Conservation (phyloP, 108 stramenopile species). For the Aureococcus anophagefferens region DNA sequence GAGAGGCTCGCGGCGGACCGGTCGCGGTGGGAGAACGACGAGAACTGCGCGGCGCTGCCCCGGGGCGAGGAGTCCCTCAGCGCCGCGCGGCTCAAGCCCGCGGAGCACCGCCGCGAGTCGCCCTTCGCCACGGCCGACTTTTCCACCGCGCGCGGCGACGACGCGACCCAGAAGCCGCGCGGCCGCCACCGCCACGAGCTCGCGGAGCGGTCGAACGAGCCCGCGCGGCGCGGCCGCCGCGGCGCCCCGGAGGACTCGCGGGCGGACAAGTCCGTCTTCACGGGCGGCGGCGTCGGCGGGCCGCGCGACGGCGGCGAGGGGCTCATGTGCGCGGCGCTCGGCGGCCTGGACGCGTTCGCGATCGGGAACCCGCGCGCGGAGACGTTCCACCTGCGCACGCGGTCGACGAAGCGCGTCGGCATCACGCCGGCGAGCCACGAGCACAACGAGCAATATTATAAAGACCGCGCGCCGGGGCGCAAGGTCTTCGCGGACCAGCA, state of each 20-base stretch:
- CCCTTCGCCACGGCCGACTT: neutral
- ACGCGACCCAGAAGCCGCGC: too few relatives aligned
- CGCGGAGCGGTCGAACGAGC: neutral
- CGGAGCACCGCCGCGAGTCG: too few relatives aligned
- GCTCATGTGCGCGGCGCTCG: neutral
- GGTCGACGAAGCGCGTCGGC: conserved; percentile 1
- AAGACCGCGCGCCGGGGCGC: too few relatives aligned
- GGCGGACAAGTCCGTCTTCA: neutral
- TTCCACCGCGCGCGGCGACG: too few relatives aligned
- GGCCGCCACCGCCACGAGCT: too few relatives aligned
- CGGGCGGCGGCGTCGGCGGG: neutral
- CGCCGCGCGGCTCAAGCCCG: too few relatives aligned
- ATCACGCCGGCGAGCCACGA: neutral
- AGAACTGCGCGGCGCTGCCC: too few relatives aligned
- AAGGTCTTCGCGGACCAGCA: too few relatives aligned
- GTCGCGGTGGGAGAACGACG: too few relatives aligned
- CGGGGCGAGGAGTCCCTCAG: too few relatives aligned
- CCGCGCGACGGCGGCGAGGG: neutral
- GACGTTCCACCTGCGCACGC: neutral
- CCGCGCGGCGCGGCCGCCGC: neutral
- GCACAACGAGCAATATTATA: too few relatives aligned
- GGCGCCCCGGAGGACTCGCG: neutral
- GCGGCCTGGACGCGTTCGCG: neutral
- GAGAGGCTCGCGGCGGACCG: too few relatives aligned
- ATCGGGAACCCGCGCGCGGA: neutral